Percentiles rank a stretch among this genome's conserved stretches.
Evolutionary conservation across 179 eudicot species (phyloP).

Genomic region (Pouteria campechiana): DNA sequence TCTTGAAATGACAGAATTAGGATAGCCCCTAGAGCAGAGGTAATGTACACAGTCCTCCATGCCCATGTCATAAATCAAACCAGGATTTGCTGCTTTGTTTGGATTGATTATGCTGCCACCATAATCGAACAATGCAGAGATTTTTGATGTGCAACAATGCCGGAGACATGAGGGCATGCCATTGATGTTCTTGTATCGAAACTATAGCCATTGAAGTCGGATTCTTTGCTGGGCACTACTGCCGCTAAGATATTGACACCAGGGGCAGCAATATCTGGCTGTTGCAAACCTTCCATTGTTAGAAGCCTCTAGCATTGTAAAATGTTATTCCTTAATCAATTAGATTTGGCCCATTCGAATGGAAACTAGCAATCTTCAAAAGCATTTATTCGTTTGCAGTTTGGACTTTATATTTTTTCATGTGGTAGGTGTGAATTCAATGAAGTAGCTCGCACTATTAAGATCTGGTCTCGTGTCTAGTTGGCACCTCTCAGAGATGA

Average conservation of each 20-base stretch:
- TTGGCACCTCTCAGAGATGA: no score
- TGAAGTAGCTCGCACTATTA: no score
- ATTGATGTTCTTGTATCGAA: constrained; percentile 5
- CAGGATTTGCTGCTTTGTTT: constrained; percentile 5
- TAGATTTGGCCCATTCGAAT: no score
- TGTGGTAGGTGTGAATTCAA: no score
- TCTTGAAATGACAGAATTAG: neutral
- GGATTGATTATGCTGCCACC: constrained; percentile 7
- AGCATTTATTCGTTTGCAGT: no score
- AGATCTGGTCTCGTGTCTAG: no score
- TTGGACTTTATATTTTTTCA: no score
- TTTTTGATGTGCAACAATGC: constrained; percentile 7
- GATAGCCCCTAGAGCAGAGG: constrained; percentile 2
- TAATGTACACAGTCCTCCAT: constrained; percentile 4
- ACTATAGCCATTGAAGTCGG: neutral
- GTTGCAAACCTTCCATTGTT: no score
- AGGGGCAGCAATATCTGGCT: constrained; percentile 7
- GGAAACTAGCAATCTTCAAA: no score
- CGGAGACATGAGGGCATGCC: constrained; percentile 8
- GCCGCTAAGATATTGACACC: constrained; percentile 10
- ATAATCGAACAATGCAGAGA: constrained; percentile 4
- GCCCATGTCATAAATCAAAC: constrained; percentile 1
- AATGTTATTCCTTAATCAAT: no score
- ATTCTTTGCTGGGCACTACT: neutral
- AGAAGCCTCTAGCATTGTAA: no score